A percentile compares a stretch with the other conserved stretches of the same genome.
phyloP scores from a whole-genome alignment of 164 flowering plant genomes.

The Magnolia officinalis region DNA sequence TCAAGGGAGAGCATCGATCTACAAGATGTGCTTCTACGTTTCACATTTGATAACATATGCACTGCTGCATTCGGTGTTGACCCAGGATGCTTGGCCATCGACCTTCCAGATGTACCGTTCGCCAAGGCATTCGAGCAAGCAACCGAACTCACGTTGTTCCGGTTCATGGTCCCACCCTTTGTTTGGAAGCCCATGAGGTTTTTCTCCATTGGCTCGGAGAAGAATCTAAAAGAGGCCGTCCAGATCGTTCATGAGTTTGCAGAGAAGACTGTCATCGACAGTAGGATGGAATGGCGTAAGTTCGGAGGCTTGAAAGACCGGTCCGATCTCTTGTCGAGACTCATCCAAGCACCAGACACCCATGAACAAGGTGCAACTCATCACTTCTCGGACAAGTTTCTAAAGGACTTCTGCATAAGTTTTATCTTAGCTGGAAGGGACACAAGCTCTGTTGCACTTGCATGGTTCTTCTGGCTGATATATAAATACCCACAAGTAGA shows the following conservation, averaged over 20 bases:
- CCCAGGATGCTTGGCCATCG: constrained; percentile 44
- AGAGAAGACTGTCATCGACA: constrained; percentile 33
- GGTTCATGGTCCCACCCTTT: constrained; percentile 54
- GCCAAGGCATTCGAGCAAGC: constrained; percentile 76
- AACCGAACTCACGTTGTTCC: constrained; percentile 34
- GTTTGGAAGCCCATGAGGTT: constrained; percentile 53
- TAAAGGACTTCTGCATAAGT: constrained; percentile 60
- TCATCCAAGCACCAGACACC: constrained; percentile 27
- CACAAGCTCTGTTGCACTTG: constrained; percentile 68
- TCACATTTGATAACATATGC: constrained; percentile 73
- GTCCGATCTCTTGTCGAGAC: constrained; percentile 54
- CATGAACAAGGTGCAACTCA: constrained; percentile 6
- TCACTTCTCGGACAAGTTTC: constrained; percentile 30
- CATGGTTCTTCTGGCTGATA: constrained; percentile 76
- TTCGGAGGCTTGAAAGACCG: constrained; percentile 19
- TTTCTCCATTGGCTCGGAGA: constrained; percentile 26
- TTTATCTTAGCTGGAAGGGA: constrained; percentile 76
- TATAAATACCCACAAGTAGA: constrained; percentile 46
- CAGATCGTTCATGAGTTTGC: constrained; percentile 47
- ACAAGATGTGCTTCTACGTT: constrained; percentile 58
- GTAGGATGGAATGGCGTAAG: constrained; percentile 29
- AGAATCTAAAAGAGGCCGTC: constrained; percentile 19
- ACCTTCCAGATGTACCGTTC: constrained; percentile 48
- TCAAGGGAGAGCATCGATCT: constrained; percentile 37
- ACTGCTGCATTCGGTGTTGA: constrained; percentile 56